These are phyloP conservation scores for Penicillium dipodomyicola DNA, from an alignment of 495 filamentous ascomycete species.

Conservation along the genomic window DNA sequence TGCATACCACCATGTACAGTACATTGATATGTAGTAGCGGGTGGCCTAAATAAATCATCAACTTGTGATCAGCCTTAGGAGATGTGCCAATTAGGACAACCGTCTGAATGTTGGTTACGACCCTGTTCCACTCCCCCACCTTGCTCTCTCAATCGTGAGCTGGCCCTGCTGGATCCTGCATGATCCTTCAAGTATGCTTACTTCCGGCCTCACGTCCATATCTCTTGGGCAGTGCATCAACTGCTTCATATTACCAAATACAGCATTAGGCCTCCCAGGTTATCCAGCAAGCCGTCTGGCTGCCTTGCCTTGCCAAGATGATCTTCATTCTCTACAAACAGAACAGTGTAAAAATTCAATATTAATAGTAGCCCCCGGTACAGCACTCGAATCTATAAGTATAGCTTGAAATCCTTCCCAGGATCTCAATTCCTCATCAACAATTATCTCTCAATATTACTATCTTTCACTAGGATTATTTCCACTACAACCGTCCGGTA, in stretches of 20 bases:
- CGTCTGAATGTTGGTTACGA: conserved; percentile 1
- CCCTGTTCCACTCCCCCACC: conserved; percentile 6
- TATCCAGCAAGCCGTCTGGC: conserved; percentile 1
- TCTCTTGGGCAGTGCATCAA: not conserved
- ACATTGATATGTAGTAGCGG: too few species aligned
- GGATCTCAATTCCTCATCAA: conserved; percentile 2
- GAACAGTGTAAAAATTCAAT: not conserved
- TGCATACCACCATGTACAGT: not conserved
- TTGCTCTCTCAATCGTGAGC: conserved; percentile 5
- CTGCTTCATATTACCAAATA: not conserved
- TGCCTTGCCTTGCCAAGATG: conserved; percentile 12
- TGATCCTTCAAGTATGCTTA: conserved; percentile 12
- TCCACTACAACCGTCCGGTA: conserved; percentile 6
- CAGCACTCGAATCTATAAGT: not conserved
- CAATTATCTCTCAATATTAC: not conserved
- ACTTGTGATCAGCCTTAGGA: not conserved
- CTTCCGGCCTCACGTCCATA: not conserved
- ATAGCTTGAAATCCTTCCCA: not conserved
- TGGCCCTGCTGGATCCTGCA: conserved; percentile 2
- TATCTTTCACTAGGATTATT: conserved; percentile 1
- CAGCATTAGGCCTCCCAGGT: conserved; percentile 9
- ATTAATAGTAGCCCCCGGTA: not conserved
- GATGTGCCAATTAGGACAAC: conserved; percentile 9
- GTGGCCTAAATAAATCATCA: not conserved
- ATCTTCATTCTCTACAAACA: conserved; percentile 10